Base-by-base conservation (phyloP, 257 asterid species). In the Plectranthus barbatus region DNA sequence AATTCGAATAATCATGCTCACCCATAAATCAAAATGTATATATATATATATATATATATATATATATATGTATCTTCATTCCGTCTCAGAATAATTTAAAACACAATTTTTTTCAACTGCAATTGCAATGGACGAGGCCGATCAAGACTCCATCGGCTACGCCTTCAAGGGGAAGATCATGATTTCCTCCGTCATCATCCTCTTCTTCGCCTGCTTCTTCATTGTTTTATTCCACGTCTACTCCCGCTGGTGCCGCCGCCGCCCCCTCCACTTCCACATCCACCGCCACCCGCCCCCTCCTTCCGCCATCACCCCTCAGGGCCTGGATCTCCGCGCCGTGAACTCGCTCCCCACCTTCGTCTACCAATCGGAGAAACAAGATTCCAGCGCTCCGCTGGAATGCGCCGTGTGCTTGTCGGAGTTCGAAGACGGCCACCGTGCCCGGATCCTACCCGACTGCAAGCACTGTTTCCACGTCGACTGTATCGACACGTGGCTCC, bases 321-420 rank as follows among this genome's bases (percentile, higher is more conserved):
- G 81, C 7, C 69, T 76, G 23, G 75, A 72, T 17, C 17, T 23
- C 19, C 3, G 15, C 29, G 48, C 44, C 48, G 39, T 72, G 20
- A 71, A 52, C 7, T 68, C 77, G 0, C 64, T 77, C 1, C 71
- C 82, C 2, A 65, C 74, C 0, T 69, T 73, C 72, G 18, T 53
- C 7, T 72, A 69, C 41, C 18, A 17, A 39, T 64, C 76, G 6
- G 42, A 53, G 20, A 51, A 18, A 5, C 36, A 14, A 4, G 79
- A 59, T n/a, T n/a, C n/a, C n/a, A n/a, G n/a, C 6, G 21, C 73
- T 13, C 64, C 52, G 52, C 42, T 50, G 14, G 80, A 78, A 20
- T 78, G 77, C 64, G 77, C 75, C 62, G 77, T 78, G 45, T 78
- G 83, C 68, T n/a, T 74, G 57, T 78, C 73, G 34, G 80, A 78